Percentiles rank a stretch among this genome's conserved stretches.
Conservation (phyloP, 2,329 filamentous ascomycete genomes). For the Knoxdaviesia proteae region DNA sequence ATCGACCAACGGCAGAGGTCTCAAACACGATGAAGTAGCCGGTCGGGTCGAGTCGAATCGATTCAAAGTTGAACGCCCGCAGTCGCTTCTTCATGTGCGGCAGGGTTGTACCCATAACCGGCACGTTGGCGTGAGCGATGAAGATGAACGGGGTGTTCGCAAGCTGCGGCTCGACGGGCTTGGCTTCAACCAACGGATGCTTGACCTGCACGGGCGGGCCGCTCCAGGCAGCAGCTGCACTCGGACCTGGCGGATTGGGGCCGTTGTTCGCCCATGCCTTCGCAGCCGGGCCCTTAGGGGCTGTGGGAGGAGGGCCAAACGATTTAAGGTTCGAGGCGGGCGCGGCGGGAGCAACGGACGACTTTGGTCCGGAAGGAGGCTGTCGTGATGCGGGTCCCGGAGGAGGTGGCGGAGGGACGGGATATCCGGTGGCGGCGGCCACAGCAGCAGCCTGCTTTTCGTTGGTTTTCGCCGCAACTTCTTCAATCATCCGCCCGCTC, state of each 20-base stretch:
- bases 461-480: conserved; percentile 47
- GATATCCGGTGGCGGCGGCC: conserved; percentile 5
- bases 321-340: too few species aligned
- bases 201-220: conserved; percentile 4
- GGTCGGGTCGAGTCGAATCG: conserved; percentile 62
- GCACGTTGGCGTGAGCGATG: conserved; percentile 69
- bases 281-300: conserved; percentile 64
- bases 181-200: conserved; percentile 39
- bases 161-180: conserved; percentile 46
- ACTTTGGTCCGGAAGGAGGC: not conserved
- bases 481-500: conserved; percentile 59
- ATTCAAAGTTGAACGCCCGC: conserved; percentile 61
- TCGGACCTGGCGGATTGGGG: too few species aligned
- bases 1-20: conserved; percentile 52
- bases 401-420: conserved; percentile 8
- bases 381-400: conserved; percentile 6
- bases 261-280: conserved; percentile 14
- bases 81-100: conserved; percentile 79
- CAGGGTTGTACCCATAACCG: conserved; percentile 66
- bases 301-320: conserved; percentile 54
- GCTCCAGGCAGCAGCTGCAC: too few species aligned
- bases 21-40: conserved; percentile 90
- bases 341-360: too few species aligned
- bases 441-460: conserved; percentile 20
- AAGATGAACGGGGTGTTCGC: conserved; percentile 76